A percentile compares a stretch with the other conserved stretches of the same genome.
Evolutionary conservation across 225 moss, liverwort and hornwort species (phyloP).

Genomic region (Pseudisothecium myosuroides): DNA sequence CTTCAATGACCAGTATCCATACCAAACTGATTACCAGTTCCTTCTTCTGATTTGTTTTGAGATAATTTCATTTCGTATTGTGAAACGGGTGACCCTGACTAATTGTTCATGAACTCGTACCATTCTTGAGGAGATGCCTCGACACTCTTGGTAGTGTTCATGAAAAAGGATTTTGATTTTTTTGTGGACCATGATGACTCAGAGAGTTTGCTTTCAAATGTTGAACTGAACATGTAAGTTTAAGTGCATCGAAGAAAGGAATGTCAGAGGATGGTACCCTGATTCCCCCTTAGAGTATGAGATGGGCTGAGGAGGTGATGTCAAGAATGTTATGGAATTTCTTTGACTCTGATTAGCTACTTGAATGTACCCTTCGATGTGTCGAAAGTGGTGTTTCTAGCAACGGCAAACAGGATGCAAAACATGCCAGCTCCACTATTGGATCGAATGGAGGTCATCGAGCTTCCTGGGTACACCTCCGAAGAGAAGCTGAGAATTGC

Average conservation of each 20-base stretch:
- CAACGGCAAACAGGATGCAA: conserved; percentile 48
- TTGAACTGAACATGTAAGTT: background rate
- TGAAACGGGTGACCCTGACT: background rate
- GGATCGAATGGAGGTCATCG: conserved; percentile 64
- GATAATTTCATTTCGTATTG: background rate
- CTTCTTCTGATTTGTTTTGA: background rate
- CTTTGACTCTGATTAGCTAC: conserved; percentile 40
- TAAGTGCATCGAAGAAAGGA: background rate
- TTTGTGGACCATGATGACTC: background rate
- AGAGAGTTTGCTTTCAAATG: background rate
- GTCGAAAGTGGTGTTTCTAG: conserved; percentile 49
- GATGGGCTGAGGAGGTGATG: background rate
- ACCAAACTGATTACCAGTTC: background rate
- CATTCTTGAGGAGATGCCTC: background rate
- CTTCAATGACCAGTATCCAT: conserved; percentile 55
- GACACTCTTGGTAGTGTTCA: background rate
- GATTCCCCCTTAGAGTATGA: background rate
- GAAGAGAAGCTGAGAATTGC: conserved; percentile 54
- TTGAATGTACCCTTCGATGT: conserved; percentile 61
- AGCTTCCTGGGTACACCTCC: conserved; percentile 48
- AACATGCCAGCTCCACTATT: conserved; percentile 45
- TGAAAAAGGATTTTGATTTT: background rate
- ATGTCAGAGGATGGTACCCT: background rate
- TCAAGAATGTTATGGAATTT: background rate
- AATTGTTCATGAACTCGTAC: background rate